Evolutionary conservation across 2,329 filamentous ascomycete genomes (phyloP), one percentile per base, ranked within the genome.

Genomic region (Blumeria graminis): DNA sequence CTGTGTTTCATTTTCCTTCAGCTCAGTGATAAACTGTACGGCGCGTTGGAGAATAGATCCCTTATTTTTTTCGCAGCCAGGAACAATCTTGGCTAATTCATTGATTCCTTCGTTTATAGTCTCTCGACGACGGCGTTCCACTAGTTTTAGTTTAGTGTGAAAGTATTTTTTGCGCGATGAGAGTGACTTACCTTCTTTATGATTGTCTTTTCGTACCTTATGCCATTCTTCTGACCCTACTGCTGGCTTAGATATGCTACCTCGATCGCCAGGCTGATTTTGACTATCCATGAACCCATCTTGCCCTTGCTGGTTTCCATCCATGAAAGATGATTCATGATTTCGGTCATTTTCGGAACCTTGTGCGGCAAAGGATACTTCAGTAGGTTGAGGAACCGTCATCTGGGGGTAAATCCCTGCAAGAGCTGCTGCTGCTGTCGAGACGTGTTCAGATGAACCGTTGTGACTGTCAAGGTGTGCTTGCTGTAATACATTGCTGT

Each of bases 21-120:
- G 77, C 66, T 95, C 88, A 10, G 81, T 84, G 67, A 98, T 96
- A 71, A 94, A 96, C 61, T 87, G 82, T 9, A 95, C 90, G 0
- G 92, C 88, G 36, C 90, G 86, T 67, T 93, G 86, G 39, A 98
- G 74, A 61, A 98, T 96, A 1, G 88, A 93, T 0, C 92, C 92
- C 71, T 98, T 98, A 74, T 98, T 96, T 75, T 96, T 98, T 70
- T 98, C 92, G 65, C 90, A 95, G 13, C 88, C 88, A 0, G 92
- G 92, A 0, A 98, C 92, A 62, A 98, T 94, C 72, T 95, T 96
- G 62, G 90, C 86, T 34, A 98, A 78, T 69, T 96, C 92, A 66
- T 95, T 96, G 63, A 98, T 98, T 54, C 92, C 92, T 70, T 98
- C 92, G 62, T 98, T 98, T 68, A 98, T 98, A 0, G 92, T 95